Base-by-base conservation (phyloP, 2,329 filamentous ascomycete genomes). In the Plenodomus lindquistii region DNA sequence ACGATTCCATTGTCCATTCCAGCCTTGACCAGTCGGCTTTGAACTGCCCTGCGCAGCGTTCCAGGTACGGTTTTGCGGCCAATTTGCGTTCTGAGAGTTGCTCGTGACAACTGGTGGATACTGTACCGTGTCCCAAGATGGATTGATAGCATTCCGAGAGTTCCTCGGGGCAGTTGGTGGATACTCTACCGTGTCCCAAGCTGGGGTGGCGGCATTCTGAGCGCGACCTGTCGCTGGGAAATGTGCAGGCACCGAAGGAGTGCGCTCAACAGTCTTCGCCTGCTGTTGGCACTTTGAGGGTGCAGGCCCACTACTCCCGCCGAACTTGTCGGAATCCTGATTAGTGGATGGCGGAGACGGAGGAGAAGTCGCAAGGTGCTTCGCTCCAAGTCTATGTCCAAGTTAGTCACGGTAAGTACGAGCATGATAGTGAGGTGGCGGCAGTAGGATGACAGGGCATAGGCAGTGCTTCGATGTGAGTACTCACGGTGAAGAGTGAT, bases 121-220 rank as follows among this genome's bases (percentile, higher is more conserved):
- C n/a, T n/a, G n/a, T n/a, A n/a, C n/a, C n/a, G n/a, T n/a, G n/a
- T n/a, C n/a, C n/a, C n/a, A n/a, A n/a, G n/a, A n/a, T n/a, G n/a
- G n/a, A n/a, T n/a, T n/a, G n/a, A n/a, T n/a, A n/a, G 49, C 40
- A 24, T 63, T 68, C 29, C 41, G 41, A 2, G 38, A 2, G 40
- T 39, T 48, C 31, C 44, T 60, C 3, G 39, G 27, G 10, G 36
- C 21, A 18, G 36, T 24, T 22, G 40, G 17, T 11, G 40, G 37
- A 13, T 48, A 40, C 2, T 48, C 45, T 2, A 53, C 46, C 1
- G 42, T 31, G 8, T 61, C 44, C 57, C 57, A 63, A 18, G 42
- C 41, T 10, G 27, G 9, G 11, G 4, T 11, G 22, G 5, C 11
- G 22, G 6, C 22, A 8, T 31, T 4, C 27, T 47, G 2, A 53